These are phyloP conservation scores for Sequoia sempervirens DNA, from an alignment of 75 land plant species.

Conservation along the genomic window DNA sequence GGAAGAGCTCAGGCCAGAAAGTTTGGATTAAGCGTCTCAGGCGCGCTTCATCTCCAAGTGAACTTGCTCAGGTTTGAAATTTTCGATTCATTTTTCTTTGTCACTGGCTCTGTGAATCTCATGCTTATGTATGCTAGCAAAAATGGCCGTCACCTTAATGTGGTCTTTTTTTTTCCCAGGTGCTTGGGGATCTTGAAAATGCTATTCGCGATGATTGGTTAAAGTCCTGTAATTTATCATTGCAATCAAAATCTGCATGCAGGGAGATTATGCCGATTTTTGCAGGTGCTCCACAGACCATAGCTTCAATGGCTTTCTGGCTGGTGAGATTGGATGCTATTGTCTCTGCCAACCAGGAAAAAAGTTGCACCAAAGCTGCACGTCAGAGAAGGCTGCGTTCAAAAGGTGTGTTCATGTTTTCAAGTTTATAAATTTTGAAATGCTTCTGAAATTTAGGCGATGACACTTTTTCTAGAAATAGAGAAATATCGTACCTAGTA, in stretches of 20 bases:
- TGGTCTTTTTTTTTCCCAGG: slow-evolving; percentile 23
- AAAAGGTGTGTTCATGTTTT: slow-evolving; percentile 2
- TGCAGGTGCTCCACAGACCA: slow-evolving; percentile 47
- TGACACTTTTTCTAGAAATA: not conserved
- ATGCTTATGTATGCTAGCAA: not conserved
- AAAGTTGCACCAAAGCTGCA: not conserved
- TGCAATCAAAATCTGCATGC: slow-evolving; percentile 7
- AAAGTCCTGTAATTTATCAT: slow-evolving; percentile 3
- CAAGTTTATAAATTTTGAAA: too few relatives aligned
- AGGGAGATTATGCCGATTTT: slow-evolving; percentile 37
- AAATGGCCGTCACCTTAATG: not conserved
- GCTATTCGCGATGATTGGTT: slow-evolving; percentile 63
- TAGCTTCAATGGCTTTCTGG: slow-evolving; percentile 64
- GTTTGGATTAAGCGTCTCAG: slow-evolving; percentile 63
- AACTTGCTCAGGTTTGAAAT: slow-evolving; percentile 51
- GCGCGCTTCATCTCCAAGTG: slow-evolving; percentile 55
- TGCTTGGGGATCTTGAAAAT: slow-evolving; percentile 56
- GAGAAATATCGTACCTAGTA: not conserved
- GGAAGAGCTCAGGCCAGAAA: slow-evolving; percentile 56
- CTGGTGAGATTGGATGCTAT: slow-evolving; percentile 50
- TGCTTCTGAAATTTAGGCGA: not conserved
- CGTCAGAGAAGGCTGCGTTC: not conserved
- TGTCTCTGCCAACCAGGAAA: slow-evolving; percentile 26
- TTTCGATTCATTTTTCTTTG: not conserved
- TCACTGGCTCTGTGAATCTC: not conserved